Evolutionary conservation across 495 filamentous ascomycete species (phyloP).

Genomic region (Podospora australis): DNA sequence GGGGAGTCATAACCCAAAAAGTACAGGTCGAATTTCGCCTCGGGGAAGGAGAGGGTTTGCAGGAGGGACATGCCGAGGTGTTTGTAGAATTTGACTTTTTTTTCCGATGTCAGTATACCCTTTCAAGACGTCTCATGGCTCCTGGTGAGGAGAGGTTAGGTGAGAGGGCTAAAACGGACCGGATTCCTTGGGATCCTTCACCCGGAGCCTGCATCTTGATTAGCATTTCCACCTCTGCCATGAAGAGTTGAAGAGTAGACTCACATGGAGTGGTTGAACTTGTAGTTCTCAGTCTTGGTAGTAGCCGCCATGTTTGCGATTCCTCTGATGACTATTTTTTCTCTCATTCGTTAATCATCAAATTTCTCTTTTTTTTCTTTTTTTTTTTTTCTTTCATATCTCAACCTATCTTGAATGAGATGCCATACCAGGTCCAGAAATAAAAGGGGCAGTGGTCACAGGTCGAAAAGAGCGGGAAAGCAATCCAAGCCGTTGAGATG

Average conservation of each 20-base stretch:
- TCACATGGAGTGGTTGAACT: conserved; percentile 77
- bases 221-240: conserved; percentile 19
- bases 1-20: conserved; percentile 72
- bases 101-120: neutral
- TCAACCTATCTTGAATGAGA: too few species aligned
- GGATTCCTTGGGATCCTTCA: conserved; percentile 87
- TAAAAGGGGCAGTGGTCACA: too few species aligned
- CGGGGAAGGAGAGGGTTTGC: conserved; percentile 61
- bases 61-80: conserved; percentile 85
- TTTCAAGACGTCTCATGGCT: neutral
- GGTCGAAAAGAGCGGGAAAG: conserved; percentile 7
- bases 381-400: too few species aligned
- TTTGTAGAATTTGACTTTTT: conserved; percentile 93
- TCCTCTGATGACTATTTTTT: neutral
- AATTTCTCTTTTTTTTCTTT: too few species aligned
- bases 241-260: conserved; percentile 16
- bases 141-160: neutral
- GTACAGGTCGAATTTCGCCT: conserved; percentile 86
- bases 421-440: too few species aligned
- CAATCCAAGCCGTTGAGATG: conserved; percentile 12
- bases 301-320: conserved; percentile 58
- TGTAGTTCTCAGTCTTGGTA: conserved; percentile 75
- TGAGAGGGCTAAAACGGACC: conserved; percentile 32
- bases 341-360: neutral
- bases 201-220: conserved; percentile 62